Evolutionary conservation across 140 eudicot genomes (phyloP).

Genomic region (Anethum foeniculum): DNA sequence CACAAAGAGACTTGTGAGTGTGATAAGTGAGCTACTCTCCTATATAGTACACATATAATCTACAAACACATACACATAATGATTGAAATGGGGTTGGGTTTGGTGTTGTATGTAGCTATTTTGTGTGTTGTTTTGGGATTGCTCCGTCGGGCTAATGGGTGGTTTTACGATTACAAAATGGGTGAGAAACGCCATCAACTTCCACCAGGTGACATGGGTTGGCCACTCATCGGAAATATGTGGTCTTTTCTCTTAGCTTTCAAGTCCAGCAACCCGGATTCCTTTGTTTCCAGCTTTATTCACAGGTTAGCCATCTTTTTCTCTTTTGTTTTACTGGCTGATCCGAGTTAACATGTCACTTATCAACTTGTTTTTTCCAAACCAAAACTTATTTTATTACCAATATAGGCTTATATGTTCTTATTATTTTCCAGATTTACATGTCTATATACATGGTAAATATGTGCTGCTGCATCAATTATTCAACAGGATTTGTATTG

Average conservation of each 20-base stretch:
- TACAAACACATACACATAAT: neutral
- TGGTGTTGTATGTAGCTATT: slow-evolving; percentile 19
- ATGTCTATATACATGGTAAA: too few relatives aligned
- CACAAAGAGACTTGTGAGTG: neutral
- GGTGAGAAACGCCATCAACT: slow-evolving; percentile 35
- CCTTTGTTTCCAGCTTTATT: slow-evolving; percentile 37
- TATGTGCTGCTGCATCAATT: too few relatives aligned
- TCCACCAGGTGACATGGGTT: slow-evolving; percentile 88
- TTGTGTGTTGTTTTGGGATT: slow-evolving; percentile 28
- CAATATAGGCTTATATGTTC: too few relatives aligned
- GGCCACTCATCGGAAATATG: slow-evolving; percentile 90
- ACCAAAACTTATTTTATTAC: too few relatives aligned
- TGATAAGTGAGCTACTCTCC: neutral
- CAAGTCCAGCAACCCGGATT: slow-evolving; percentile 64
- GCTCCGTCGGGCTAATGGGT: slow-evolving; percentile 34
- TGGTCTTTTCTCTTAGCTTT: slow-evolving; percentile 80
- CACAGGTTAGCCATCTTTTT: slow-evolving; percentile 23
- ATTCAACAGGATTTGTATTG: too few relatives aligned
- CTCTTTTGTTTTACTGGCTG: too few relatives aligned
- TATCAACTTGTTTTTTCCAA: too few relatives aligned
- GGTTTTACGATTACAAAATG: slow-evolving; percentile 45
- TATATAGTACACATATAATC: neutral
- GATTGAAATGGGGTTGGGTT: slow-evolving; percentile 13
- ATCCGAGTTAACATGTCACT: too few relatives aligned
- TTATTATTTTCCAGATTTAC: too few relatives aligned